Base-by-base conservation (phyloP, 2,329 filamentous ascomycete species). In the Plectosphaerella cucumerina region DNA sequence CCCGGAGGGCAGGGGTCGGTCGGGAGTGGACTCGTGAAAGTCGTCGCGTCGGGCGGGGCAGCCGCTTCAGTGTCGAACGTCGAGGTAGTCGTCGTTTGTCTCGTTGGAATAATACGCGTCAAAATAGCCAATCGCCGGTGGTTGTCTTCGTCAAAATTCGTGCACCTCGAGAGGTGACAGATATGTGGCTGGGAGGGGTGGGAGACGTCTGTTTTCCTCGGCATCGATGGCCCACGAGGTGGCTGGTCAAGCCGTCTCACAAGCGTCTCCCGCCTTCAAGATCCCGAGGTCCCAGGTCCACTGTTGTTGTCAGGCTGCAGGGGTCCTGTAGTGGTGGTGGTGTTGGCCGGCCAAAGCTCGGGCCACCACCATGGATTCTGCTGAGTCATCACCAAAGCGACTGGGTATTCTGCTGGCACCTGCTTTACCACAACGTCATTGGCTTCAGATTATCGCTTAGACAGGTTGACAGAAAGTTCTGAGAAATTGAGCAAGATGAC, bases 241-340 rank as follows among this genome's bases (percentile, higher is more conserved):
- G 54, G 54, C 53, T 56, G 54, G 53, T 31, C 26, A 8, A 31
- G 26, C 12, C 26, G 26, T 53, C 48, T 49, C 48, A 18, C 51
- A 22, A 45, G 47, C 51, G 51, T 55, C 43, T 44, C 44, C 10
- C 23, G 35, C 17, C 23, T 42, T 42, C 18, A 44, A 18, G 47
- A 31, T 41, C 54, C 53, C 35, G 39, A 47, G 53, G 48, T 55
- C 53, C 56, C 56, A 58, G 56, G 56, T 52, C 50, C 37, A 47
- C 51, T 18, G 39, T 53, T 55, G 41, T 50, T 51, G 33, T 49
- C 48, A 57, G 57, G 53, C n/a, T n/a, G n/a, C n/a, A n/a, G n/a
- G n/a, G n/a, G n/a, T n/a, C n/a, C n/a, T n/a, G n/a, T n/a, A n/a
- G n/a, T n/a, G 56, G 56, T 37, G 10, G 35, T 18, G 15, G 4